Evolutionary conservation across 805 yeast genomes (phyloP).

Genomic region (Spencermartinsiella europaea): DNA sequence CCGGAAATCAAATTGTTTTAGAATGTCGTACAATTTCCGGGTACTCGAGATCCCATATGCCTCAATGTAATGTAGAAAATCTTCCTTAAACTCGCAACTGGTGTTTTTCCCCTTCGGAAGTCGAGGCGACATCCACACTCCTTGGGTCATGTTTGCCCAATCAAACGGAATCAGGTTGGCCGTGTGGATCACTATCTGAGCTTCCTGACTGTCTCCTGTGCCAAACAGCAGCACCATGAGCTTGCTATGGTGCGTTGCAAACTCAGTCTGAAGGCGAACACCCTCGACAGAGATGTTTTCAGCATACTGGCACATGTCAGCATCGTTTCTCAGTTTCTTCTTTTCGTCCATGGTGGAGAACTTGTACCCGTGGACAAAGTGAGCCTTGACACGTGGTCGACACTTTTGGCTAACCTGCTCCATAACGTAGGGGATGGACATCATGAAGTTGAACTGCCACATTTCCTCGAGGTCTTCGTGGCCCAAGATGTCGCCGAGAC

Average conservation of each 20-base stretch:
- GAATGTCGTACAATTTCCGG: slow-evolving; percentile 12
- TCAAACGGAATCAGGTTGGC: slow-evolving; percentile 30
- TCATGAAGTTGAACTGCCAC: slow-evolving; percentile 33
- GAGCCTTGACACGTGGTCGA: slow-evolving; percentile 11
- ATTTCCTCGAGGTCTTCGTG: slow-evolving; percentile 18
- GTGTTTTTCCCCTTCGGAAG: slow-evolving; percentile 4
- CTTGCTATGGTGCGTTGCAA: slow-evolving; percentile 32
- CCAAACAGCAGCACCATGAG: slow-evolving; percentile 28
- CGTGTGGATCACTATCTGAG: slow-evolving; percentile 30
- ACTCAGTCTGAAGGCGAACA: slow-evolving; percentile 18
- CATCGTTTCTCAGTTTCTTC: slow-evolving; percentile 6
- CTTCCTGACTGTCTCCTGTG: slow-evolving; percentile 4
- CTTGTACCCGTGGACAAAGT: slow-evolving; percentile 23
- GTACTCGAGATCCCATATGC: slow-evolving; percentile 19
- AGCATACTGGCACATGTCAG: slow-evolving; percentile 2
- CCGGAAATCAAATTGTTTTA: slow-evolving; percentile 26
- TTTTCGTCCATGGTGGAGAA: slow-evolving; percentile 3
- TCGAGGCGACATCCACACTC: slow-evolving; percentile 28
- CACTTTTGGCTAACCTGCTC: slow-evolving; percentile 17
- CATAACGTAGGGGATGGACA: slow-evolving; percentile 25
- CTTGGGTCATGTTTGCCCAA: slow-evolving; percentile 32
- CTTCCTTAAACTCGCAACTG: slow-evolving; percentile 22
- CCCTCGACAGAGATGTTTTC: slow-evolving; percentile 21
- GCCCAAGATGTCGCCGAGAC: slow-evolving; percentile 24
- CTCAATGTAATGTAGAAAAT: slow-evolving; percentile 23